These are phyloP conservation scores for Senna siamea DNA, from an alignment of 306 rosid species.

Conservation along the genomic window DNA sequence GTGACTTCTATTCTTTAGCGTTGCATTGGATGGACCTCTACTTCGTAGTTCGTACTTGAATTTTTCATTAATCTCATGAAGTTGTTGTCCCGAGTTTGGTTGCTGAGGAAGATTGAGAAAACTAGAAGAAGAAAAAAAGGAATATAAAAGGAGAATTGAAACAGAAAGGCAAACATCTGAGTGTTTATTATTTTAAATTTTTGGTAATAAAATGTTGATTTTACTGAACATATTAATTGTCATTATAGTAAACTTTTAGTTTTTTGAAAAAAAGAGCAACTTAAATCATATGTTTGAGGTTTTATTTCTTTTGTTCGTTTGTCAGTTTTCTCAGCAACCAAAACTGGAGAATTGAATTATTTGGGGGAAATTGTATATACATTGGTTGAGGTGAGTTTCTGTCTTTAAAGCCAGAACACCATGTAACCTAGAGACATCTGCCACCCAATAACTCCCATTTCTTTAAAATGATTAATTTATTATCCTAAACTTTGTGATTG, in stretches of 20 bases:
- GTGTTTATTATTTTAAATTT: constrained; percentile 7
- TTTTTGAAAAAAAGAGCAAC: constrained; percentile 29
- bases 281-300: constrained; percentile 24
- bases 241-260: constrained; percentile 26
- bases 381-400: constrained; percentile 50
- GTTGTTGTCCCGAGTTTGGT: constrained; percentile 32
- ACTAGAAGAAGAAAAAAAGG: neutral
- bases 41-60: too few relatives aligned
- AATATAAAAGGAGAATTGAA: neutral
- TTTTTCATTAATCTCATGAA: neutral
- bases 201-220: constrained; percentile 1
- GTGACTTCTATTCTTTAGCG: neutral
- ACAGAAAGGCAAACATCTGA: neutral
- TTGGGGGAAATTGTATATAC: constrained; percentile 46
- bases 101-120: constrained; percentile 34
- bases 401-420: constrained; percentile 27
- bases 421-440: neutral
- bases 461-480: neutral
- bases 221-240: constrained; percentile 15
- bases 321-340: constrained; percentile 61
- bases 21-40: neutral
- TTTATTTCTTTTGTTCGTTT: constrained; percentile 29
- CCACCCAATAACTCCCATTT: neutral
- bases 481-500: constrained; percentile 3
- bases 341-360: constrained; percentile 51